phyloP scores from a whole-genome alignment of 2,329 filamentous ascomycete species.

The Canariomyces notabilis region DNA sequence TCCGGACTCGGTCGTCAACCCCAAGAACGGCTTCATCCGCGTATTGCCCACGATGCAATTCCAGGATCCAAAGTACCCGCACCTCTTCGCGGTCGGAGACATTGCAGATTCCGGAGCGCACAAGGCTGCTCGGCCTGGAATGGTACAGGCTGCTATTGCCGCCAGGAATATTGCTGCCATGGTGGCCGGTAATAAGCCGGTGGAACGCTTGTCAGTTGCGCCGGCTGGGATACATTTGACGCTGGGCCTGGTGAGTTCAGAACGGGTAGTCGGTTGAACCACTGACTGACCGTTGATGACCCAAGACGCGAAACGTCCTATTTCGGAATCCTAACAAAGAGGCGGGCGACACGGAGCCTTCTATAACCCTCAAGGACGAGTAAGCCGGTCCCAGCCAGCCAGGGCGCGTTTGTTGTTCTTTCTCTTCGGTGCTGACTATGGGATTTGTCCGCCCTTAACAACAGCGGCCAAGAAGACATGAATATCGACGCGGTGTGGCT shows the following conservation, averaged over 20 bases:
- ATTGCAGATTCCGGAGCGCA: constrained; percentile 41
- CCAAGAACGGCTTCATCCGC: constrained; percentile 32
- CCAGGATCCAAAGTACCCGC: constrained; percentile 28
- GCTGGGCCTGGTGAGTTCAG: constrained; percentile 31
- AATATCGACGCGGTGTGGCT: constrained; percentile 29
- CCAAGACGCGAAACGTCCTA: constrained; percentile 31
- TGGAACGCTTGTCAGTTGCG: constrained; percentile 28
- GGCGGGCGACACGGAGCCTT: constrained; percentile 27
- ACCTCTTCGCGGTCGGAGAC: constrained; percentile 50
- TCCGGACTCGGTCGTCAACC: constrained; percentile 27
- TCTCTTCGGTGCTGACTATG: not conserved
- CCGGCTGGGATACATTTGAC: constrained; percentile 39
- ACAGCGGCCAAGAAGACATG: constrained; percentile 30
- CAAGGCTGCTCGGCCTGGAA: constrained; percentile 42
- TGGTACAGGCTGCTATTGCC: constrained; percentile 40
- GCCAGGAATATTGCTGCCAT: constrained; percentile 41
- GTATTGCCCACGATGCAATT: constrained; percentile 46
- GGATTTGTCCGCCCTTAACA: not conserved
- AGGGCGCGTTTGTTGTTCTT: too few species aligned
- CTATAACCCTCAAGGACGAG: constrained; percentile 29
- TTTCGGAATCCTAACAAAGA: constrained; percentile 30
- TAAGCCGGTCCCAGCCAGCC: constrained; percentile 19
- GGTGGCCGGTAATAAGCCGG: constrained; percentile 32
- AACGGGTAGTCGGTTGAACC: not conserved
- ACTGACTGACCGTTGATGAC: not conserved